These are phyloP conservation scores for Discostella stelligera DNA, from an alignment of 352 stramenopile species.

Conservation along the genomic window DNA sequence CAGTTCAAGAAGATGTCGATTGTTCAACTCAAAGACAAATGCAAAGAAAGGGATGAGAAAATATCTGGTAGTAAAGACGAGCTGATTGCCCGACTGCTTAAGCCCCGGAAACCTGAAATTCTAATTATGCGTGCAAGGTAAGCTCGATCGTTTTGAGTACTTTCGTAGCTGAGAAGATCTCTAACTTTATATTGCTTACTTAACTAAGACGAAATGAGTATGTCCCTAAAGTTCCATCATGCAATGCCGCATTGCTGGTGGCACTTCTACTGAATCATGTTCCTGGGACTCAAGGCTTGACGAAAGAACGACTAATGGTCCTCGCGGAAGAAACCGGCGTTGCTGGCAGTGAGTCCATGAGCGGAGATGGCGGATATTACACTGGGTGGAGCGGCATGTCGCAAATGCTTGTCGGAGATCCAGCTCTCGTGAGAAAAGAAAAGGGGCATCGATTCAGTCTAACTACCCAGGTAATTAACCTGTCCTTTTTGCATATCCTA, in stretches of 20 bases:
- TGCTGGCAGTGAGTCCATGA: slow-evolving; percentile 45
- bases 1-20: slow-evolving; percentile 45
- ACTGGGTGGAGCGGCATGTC: slow-evolving; percentile 67
- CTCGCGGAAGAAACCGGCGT: slow-evolving; percentile 50
- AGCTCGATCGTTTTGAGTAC: neutral
- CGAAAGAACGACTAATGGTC: slow-evolving; percentile 52
- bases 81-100: slow-evolving; percentile 40
- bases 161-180: neutral
- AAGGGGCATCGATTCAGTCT: slow-evolving; percentile 56
- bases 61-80: slow-evolving; percentile 42
- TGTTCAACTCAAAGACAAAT: slow-evolving; percentile 31
- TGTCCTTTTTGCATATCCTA: neutral
- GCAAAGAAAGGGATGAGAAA: slow-evolving; percentile 50
- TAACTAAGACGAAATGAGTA: slow-evolving; percentile 37
- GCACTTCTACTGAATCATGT: slow-evolving; percentile 49
- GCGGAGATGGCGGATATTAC: slow-evolving; percentile 40
- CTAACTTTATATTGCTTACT: neutral
- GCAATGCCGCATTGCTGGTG: slow-evolving; percentile 48
- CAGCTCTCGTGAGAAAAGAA: slow-evolving; percentile 52
- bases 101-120: slow-evolving; percentile 52
- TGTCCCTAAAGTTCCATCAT: slow-evolving; percentile 49
- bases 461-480: slow-evolving; percentile 34
- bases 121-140: slow-evolving; percentile 33
- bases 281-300: slow-evolving; percentile 40
- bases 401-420: slow-evolving; percentile 48